Base-by-base conservation (phyloP, 768 basidiomycete species). In the Mycena indigotica region DNA sequence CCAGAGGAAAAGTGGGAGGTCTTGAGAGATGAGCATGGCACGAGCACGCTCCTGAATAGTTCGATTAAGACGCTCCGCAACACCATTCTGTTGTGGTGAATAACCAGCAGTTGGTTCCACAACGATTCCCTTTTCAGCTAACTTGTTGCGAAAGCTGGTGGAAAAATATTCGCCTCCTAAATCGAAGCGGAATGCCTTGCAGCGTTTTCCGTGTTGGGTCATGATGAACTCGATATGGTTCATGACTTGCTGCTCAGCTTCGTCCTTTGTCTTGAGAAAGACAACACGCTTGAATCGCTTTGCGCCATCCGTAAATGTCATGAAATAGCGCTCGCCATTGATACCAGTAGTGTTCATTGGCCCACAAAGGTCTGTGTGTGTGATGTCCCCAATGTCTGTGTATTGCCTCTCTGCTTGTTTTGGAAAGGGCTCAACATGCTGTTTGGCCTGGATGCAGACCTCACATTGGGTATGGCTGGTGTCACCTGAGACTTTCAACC, bases 1-100 rank as follows among this genome's bases (percentile, higher is more conserved):
- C 69, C 73, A 74, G n/a, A 69, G 58, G 17, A 29, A 55, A 13
- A 57, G 46, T 16, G 68, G 72, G 0, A 74, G 13, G 2, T 65
- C 19, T 15, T 35, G 24, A 0, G 52, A 59, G 1, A 66, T 28
- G 0, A 73, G 10, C 69, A 71, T 73, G 0, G 66, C 56, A 0
- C 44, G 1, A 0, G 32, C 59, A 4, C 70, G 23, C 24, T 69
- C 56, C 0, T 66, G n/a, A 0, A 71, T 21, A 0, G 65, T 72
- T 5, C 46, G 12, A 50, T 73, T 73, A 24, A 60, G 58, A 4
- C 62, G 28, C 23, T 75, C 71, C 0, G 70, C 13, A 23, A 50
- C 48, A 21, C 48, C 48, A 28, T 50, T 50, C 24, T 25, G 28
- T 50, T 50, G 16, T 15, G 48, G 48, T 8, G 48, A 50, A 28